phyloP scores from a whole-genome alignment of 2,329 filamentous ascomycete species.

The Hymenotorrendiella dingleyae region DNA sequence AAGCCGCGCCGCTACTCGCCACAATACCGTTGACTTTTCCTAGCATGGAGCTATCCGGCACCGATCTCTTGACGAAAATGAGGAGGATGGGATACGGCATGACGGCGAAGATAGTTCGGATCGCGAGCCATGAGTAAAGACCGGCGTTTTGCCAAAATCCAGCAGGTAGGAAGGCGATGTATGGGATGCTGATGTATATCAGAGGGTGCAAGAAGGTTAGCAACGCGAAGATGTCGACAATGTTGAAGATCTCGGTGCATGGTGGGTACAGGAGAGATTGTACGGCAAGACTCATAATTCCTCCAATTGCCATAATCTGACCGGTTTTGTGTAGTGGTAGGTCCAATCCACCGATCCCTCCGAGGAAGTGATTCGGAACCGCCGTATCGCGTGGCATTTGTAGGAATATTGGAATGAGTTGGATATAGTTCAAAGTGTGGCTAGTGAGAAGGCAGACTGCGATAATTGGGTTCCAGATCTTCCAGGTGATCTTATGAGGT shows the following conservation, averaged over 20 bases:
- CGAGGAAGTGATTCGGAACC: slow-evolving; percentile 1
- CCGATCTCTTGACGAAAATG: slow-evolving; percentile 4
- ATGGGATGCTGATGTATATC: slow-evolving; percentile 1
- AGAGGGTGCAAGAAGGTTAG: slow-evolving; percentile 3
- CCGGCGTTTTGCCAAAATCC: slow-evolving; percentile 1
- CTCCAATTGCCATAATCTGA: slow-evolving; percentile 1
- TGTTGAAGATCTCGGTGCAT: slow-evolving; percentile 1
- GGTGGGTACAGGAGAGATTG: neutral
- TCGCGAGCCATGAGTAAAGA: neutral
- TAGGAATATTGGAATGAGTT: slow-evolving; percentile 3
- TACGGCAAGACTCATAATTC: neutral
- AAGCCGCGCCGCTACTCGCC: slow-evolving; percentile 1
- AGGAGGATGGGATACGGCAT: slow-evolving; percentile 1
- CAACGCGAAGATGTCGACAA: neutral
- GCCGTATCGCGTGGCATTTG: neutral
- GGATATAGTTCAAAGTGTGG: slow-evolving; percentile 3
- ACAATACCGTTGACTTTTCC: slow-evolving; percentile 3
- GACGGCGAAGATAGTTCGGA: slow-evolving; percentile 3
- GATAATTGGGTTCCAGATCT: slow-evolving; percentile 5
- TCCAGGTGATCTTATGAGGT: neutral
- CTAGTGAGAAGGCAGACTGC: slow-evolving; percentile 1
- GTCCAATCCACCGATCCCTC: neutral
- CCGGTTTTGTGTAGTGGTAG: slow-evolving; percentile 1
- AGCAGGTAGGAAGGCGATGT: slow-evolving; percentile 1
- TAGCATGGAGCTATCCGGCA: neutral